Percentiles rank a stretch among this genome's conserved stretches.
phyloP scores from a whole-genome alignment of 1,284 basidiomycete species.

The Takashimella koratensis region DNA sequence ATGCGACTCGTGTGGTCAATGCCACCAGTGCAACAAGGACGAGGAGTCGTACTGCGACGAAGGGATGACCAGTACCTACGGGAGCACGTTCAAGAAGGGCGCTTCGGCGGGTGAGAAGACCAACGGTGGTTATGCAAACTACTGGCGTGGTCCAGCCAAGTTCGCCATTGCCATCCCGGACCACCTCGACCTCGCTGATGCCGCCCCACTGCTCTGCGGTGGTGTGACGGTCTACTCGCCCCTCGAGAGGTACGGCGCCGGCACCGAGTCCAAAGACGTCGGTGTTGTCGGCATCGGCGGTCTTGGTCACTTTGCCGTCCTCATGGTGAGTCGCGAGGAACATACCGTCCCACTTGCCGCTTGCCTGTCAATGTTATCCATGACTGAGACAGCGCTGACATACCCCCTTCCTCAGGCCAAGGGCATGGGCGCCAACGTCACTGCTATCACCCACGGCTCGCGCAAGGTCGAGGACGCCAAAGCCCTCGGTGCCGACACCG shows the following conservation, averaged over 20 bases:
- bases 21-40: constrained; percentile 48
- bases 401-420: constrained; percentile 42
- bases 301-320: constrained; percentile 44
- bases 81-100: constrained; percentile 9
- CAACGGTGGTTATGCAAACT: constrained; percentile 49
- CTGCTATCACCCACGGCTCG: constrained; percentile 54
- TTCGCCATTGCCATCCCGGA: constrained; percentile 65
- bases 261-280: constrained; percentile 51
- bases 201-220: constrained; percentile 51
- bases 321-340: constrained; percentile 49
- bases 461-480: constrained; percentile 52
- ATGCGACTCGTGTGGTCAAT: constrained; percentile 49
- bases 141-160: constrained; percentile 50
- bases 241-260: constrained; percentile 51
- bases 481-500: constrained; percentile 51
- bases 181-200: constrained; percentile 55
- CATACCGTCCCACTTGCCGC: constrained; percentile 1
- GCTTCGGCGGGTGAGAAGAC: constrained; percentile 41
- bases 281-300: constrained; percentile 53
- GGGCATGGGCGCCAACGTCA: constrained; percentile 59
- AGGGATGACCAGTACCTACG: constrained; percentile 20
- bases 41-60: constrained; percentile 49
- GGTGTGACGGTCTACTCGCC: constrained; percentile 52
- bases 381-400: neutral
- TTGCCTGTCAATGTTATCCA: constrained; percentile 46